Conservation (phyloP, 306 rosid genomes). For the Prunus dulcis region DNA sequence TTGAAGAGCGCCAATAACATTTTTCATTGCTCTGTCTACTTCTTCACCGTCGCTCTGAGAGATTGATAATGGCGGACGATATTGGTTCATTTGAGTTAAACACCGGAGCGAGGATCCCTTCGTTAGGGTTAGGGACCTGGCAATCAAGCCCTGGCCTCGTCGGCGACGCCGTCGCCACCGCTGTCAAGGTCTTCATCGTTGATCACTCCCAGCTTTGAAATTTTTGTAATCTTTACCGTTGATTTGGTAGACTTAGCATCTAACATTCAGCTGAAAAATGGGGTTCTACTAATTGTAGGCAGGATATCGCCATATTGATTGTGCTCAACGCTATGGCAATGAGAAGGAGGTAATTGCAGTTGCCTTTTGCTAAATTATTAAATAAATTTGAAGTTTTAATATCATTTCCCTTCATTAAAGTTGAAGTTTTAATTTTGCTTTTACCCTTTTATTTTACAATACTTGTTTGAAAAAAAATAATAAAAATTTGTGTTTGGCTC, state of each 20-base stretch:
- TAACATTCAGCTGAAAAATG: neutral
- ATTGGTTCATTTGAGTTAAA: slow-evolving; percentile 47
- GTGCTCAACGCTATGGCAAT: slow-evolving; percentile 69
- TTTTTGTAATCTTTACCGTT: neutral
- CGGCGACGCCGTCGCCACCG: slow-evolving; percentile 46
- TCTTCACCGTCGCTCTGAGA: neutral
- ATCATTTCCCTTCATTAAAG: neutral
- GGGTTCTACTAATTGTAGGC: slow-evolving; percentile 31
- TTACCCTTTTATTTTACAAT: neutral
- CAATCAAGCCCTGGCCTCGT: slow-evolving; percentile 54
- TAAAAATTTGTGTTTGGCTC: neutral
- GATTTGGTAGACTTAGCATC: neutral
- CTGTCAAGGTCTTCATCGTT: slow-evolving; percentile 40
- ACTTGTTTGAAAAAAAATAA: neutral
- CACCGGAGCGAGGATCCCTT: slow-evolving; percentile 73
- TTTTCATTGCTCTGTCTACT: neutral
- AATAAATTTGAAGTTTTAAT: neutral
- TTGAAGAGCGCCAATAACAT: too few species aligned
- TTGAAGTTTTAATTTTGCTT: neutral
- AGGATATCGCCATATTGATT: slow-evolving; percentile 85
- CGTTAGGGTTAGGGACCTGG: slow-evolving; percentile 75
- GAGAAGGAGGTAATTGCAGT: slow-evolving; percentile 60
- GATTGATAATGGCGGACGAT: slow-evolving; percentile 43
- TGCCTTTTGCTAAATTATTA: neutral
- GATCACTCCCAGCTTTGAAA: neutral